Conservation (phyloP, 2,329 filamentous ascomycete genomes). For the Phaeosphaeriaceae sp. region DNA sequence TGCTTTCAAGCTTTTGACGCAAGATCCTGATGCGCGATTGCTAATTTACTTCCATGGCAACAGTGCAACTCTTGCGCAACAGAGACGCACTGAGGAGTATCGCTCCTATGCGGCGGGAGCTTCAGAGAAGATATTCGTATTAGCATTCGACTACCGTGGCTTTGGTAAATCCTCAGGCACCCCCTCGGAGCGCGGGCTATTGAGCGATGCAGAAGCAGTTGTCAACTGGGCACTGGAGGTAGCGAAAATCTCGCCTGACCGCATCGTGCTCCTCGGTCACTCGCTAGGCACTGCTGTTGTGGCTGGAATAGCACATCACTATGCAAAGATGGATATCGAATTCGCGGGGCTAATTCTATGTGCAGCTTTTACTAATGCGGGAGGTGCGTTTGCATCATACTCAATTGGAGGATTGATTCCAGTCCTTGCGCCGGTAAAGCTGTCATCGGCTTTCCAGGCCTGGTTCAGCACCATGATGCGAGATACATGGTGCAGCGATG, state of each 20-base stretch:
- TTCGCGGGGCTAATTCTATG: constrained; percentile 84
- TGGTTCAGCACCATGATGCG: constrained; percentile 70
- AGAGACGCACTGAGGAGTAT: constrained; percentile 76
- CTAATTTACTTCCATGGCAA: constrained; percentile 68
- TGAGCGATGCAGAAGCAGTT: constrained; percentile 76
- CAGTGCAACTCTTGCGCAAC: constrained; percentile 76
- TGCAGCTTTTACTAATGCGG: constrained; percentile 77
- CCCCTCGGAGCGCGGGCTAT: constrained; percentile 79
- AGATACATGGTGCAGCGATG: constrained; percentile 79
- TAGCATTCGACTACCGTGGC: constrained; percentile 91
- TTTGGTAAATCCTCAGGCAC: constrained; percentile 81
- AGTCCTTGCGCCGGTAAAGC: constrained; percentile 73
- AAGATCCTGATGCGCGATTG: constrained; percentile 60
- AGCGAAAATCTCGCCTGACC: constrained; percentile 69
- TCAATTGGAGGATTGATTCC: constrained; percentile 78
- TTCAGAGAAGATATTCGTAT: constrained; percentile 64
- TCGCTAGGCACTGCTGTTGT: constrained; percentile 88
- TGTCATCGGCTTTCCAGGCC: constrained; percentile 68
- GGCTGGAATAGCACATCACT: constrained; percentile 74
- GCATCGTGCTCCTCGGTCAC: constrained; percentile 83
- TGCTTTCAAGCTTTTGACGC: constrained; percentile 58
- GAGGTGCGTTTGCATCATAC: constrained; percentile 77
- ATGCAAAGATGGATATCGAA: constrained; percentile 63
- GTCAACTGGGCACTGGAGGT: constrained; percentile 76
- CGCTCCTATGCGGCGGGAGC: constrained; percentile 73